A percentile compares a stretch with the other conserved stretches of the same genome.
Evolutionary conservation across 2,329 filamentous ascomycete species (phyloP).

Genomic region (Paecilomyces fulvus): DNA sequence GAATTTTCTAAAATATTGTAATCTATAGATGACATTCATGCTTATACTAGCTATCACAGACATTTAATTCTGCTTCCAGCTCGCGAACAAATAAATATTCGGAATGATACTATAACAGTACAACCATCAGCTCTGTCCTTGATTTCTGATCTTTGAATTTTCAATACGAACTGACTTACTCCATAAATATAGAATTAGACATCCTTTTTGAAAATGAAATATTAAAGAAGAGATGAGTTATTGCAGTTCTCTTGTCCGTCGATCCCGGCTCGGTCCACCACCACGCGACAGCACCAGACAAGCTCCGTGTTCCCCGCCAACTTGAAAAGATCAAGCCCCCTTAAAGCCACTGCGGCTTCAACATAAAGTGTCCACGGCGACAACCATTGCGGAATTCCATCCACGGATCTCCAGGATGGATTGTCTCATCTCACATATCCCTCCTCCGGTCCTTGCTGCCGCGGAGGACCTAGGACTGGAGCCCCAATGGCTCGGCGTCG

Average conservation of each 20-base stretch:
- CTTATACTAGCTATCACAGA: neutral
- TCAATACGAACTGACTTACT: no score
- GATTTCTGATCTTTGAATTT: no score
- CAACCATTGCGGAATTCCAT: neutral
- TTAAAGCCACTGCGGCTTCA: neutral
- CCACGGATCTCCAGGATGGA: neutral
- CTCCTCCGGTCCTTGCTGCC: slow-evolving; percentile 13
- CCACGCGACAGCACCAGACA: neutral
- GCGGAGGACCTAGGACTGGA: slow-evolving; percentile 13
- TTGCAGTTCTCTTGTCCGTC: no score
- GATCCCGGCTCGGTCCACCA: neutral
- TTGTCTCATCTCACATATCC: slow-evolving; percentile 1
- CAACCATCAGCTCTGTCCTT: no score
- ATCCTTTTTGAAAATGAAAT: no score
- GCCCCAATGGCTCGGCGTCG: slow-evolving; percentile 15
- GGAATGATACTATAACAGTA: no score
- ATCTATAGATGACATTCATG: neutral
- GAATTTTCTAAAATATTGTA: neutral
- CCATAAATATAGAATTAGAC: no score
- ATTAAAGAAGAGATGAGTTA: no score
- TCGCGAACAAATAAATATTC: no score
- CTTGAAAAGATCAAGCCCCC: neutral
- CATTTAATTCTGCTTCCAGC: neutral
- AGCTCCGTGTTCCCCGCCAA: neutral
- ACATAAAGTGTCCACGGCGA: neutral